Percentiles rank a stretch among this genome's conserved stretches.
Evolutionary conservation across 345 rosid genomes (phyloP).

Genomic region (Euphorbia peplus): DNA sequence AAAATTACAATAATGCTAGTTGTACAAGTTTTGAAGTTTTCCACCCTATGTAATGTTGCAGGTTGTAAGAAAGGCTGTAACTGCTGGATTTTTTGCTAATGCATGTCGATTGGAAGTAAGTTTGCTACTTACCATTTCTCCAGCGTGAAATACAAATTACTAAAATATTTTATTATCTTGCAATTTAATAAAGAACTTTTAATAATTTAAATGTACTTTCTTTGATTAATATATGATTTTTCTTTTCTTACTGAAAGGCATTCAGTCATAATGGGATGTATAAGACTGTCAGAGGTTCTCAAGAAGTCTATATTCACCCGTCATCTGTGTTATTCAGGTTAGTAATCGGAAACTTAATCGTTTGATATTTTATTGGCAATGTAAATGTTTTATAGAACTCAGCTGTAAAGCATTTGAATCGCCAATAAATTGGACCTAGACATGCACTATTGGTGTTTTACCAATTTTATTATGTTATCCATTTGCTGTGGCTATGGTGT

Average conservation of each 20-base stretch:
- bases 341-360: constrained; percentile 17
- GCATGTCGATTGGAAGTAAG: constrained; percentile 79
- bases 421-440: no score
- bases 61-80: constrained; percentile 82
- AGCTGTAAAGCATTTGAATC: background rate
- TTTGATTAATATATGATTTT: constrained; percentile 7
- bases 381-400: background rate
- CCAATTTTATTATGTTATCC: background rate
- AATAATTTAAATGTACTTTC: background rate
- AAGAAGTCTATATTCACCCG: constrained; percentile 88
- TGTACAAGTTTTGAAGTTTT: constrained; percentile 3
- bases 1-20: background rate
- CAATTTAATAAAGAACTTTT: background rate
- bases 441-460: background rate
- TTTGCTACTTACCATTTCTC: background rate
- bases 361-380: background rate
- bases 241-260: constrained; percentile 41
- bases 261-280: constrained; percentile 73
- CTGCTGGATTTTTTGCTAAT: constrained; percentile 87
- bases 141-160: background rate
- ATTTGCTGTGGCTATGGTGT: background rate
- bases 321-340: constrained; percentile 91
- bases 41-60: constrained; percentile 20
- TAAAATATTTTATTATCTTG: background rate
- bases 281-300: constrained; percentile 81